phyloP scores from a whole-genome alignment of 805 yeast species.

The Lipomyces spencermartinsiae region DNA sequence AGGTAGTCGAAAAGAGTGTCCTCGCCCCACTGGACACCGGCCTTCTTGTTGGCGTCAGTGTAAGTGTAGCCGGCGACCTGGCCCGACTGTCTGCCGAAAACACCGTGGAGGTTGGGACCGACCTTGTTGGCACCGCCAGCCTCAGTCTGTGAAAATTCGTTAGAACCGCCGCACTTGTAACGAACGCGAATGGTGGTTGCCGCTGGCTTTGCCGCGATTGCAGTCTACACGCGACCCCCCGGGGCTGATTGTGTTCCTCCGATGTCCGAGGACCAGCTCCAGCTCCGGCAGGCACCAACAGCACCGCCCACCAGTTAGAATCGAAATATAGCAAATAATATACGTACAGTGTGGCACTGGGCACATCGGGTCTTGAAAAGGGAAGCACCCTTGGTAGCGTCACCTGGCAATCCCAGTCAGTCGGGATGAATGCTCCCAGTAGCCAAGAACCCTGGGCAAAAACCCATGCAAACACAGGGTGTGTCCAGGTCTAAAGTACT shows the following conservation, averaged over 20 bases:
- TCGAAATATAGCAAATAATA: neutral
- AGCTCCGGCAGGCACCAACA: too few species aligned
- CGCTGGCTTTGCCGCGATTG: neutral
- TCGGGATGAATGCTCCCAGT: too few species aligned
- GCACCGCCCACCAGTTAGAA: neutral
- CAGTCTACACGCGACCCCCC: neutral
- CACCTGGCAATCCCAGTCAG: slow-evolving; percentile 50
- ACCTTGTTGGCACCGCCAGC: slow-evolving; percentile 97
- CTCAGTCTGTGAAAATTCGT: slow-evolving; percentile 52
- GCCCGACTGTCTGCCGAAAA: slow-evolving; percentile 92
- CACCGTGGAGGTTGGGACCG: slow-evolving; percentile 97
- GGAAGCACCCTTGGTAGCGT: slow-evolving; percentile 94
- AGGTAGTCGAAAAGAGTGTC: slow-evolving; percentile 93
- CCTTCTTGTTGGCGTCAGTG: slow-evolving; percentile 98
- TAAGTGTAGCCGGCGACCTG: slow-evolving; percentile 90
- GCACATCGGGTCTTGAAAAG: slow-evolving; percentile 98
- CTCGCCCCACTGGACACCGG: slow-evolving; percentile 86
- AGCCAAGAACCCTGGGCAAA: too few species aligned
- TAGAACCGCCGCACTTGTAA: neutral
- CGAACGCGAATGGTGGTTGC: neutral
- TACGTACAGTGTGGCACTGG: slow-evolving; percentile 92
- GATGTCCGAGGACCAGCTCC: too few species aligned
- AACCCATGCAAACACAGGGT: neutral
- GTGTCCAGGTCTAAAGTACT: neutral
- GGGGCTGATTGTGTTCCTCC: too few species aligned